Evolutionary conservation across 257 asterid genomes (phyloP).

Genomic region (Knoxia roxburghii): DNA sequence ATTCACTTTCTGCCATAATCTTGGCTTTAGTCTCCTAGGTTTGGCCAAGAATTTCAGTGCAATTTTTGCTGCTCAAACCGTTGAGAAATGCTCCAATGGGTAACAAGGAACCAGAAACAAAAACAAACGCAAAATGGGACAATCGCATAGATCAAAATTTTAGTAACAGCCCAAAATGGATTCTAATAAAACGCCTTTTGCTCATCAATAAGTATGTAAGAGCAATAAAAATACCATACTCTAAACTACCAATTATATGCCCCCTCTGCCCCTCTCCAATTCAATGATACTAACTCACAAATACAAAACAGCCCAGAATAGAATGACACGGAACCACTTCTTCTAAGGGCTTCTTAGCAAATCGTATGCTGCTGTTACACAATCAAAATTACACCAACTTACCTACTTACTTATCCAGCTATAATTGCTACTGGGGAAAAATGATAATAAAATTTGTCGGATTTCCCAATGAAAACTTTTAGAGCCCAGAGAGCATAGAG

Average conservation of each 20-base stretch:
- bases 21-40: too few relatives aligned
- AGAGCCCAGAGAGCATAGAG: slow-evolving; percentile 16
- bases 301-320: slow-evolving; percentile 13
- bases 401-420: slow-evolving; percentile 18
- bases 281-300: background rate
- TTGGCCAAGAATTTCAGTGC: too few relatives aligned
- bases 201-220: slow-evolving; percentile 6
- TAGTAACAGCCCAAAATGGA: too few relatives aligned
- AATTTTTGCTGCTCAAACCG: too few relatives aligned
- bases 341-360: background rate
- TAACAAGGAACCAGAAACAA: too few relatives aligned
- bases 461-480: slow-evolving; percentile 13
- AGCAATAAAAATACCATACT: background rate
- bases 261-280: too few relatives aligned
- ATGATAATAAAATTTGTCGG: slow-evolving; percentile 5
- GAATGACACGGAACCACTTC: background rate
- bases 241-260: too few relatives aligned
- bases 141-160: too few relatives aligned
- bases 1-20: too few relatives aligned
- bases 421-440: slow-evolving; percentile 10
- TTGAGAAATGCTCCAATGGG: too few relatives aligned
- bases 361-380: slow-evolving; percentile 5
- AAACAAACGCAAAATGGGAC: too few relatives aligned
- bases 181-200: too few relatives aligned
- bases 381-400: slow-evolving; percentile 9